A percentile compares a stretch with the other conserved stretches of the same genome.
Conservation (phyloP, 2,329 filamentous ascomycete species). For the Penicillium aurantiogriseum region DNA sequence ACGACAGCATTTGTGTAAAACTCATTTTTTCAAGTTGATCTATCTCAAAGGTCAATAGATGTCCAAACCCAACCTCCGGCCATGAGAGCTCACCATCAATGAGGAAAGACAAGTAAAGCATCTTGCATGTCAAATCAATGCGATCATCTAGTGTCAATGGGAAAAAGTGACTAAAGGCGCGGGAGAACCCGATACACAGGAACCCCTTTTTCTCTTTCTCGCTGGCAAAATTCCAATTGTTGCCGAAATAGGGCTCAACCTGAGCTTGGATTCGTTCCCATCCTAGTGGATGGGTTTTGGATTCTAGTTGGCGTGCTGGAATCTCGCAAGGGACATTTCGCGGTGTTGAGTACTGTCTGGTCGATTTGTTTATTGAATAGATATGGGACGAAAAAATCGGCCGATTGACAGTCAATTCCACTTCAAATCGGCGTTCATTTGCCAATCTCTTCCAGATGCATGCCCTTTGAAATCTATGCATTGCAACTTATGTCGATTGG, state of each 20-base stretch:
- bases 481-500: neutral
- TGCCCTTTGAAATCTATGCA: neutral
- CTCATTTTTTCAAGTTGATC: constrained; percentile 24
- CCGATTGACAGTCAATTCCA: neutral
- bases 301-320: constrained; percentile 10
- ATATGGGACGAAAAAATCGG: neutral
- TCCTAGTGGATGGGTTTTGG: constrained; percentile 14
- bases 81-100: constrained; percentile 16
- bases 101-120: constrained; percentile 18
- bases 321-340: constrained; percentile 4
- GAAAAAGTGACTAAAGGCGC: constrained; percentile 17
- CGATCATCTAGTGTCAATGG: constrained; percentile 16
- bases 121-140: constrained; percentile 15
- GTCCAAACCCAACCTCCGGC: too few relatives aligned
- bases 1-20: constrained; percentile 15
- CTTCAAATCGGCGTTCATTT: neutral
- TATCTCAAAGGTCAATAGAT: constrained; percentile 3
- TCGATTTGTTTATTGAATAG: neutral
- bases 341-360: constrained; percentile 6
- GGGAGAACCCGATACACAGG: constrained; percentile 16
- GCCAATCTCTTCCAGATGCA: neutral
- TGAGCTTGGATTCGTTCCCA: constrained; percentile 16
- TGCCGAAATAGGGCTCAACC: constrained; percentile 18
- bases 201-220: constrained; percentile 16
- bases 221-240: constrained; percentile 17